phyloP scores from a whole-genome alignment of 2,329 filamentous ascomycete genomes.

The Dactylellina cionopaga region DNA sequence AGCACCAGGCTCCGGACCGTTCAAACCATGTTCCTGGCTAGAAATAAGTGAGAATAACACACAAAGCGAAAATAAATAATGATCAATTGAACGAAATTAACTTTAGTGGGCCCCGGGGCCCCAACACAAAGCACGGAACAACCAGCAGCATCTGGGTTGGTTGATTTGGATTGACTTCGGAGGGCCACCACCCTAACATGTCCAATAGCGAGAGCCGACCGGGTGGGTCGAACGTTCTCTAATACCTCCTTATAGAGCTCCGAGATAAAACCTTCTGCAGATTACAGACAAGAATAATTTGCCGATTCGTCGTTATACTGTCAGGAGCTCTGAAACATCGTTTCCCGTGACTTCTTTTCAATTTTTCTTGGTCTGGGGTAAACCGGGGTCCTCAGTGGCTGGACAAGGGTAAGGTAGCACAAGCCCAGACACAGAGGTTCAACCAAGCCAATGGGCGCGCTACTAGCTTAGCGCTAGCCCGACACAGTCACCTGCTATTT shows the following conservation, averaged over 20 bases:
- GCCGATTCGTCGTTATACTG: slow-evolving; percentile 45
- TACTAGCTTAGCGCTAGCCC: slow-evolving; percentile 47
- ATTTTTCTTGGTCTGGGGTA: slow-evolving; percentile 37
- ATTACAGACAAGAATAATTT: slow-evolving; percentile 23
- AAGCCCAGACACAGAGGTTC: slow-evolving; percentile 34
- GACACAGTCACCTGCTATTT: slow-evolving; percentile 45
- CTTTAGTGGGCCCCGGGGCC: not conserved
- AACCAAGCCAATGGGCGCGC: slow-evolving; percentile 45
- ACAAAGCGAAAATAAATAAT: slow-evolving; percentile 8
- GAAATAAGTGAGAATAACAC: not conserved
- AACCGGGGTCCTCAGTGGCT: slow-evolving; percentile 42
- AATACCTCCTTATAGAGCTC: too few relatives aligned
- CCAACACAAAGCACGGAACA: slow-evolving; percentile 49
- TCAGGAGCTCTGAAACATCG: slow-evolving; percentile 47
- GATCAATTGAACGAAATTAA: slow-evolving; percentile 17
- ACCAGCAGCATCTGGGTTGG: slow-evolving; percentile 8
- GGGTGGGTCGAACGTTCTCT: slow-evolving; percentile 26
- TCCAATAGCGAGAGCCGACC: slow-evolving; percentile 19
- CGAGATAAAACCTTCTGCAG: slow-evolving; percentile 29
- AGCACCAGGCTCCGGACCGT: not conserved
- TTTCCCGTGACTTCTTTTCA: slow-evolving; percentile 47
- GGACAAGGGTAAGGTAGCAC: slow-evolving; percentile 39
- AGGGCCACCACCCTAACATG: slow-evolving; percentile 31
- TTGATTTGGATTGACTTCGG: slow-evolving; percentile 37
- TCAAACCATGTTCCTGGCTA: slow-evolving; percentile 2